Conservation (phyloP, 2,329 filamentous ascomycete species). For the Monosporascus sp. region DNA sequence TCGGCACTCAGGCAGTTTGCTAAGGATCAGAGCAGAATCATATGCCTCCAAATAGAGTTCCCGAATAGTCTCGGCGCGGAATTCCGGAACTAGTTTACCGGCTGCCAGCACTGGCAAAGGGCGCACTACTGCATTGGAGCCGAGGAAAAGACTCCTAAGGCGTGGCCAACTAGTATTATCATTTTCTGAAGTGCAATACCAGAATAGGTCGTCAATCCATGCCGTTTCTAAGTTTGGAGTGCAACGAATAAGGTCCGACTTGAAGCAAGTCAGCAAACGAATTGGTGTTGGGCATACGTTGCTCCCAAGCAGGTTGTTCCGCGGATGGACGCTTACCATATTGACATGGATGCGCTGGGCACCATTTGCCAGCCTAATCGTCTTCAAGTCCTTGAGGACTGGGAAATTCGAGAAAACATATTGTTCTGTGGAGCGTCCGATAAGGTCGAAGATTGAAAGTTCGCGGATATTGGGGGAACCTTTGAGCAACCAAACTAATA, state of each 20-base stretch:
- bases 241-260: constrained; percentile 9
- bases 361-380: background rate
- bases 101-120: background rate
- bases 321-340: background rate
- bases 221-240: constrained; percentile 20
- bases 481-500: background rate
- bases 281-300: background rate
- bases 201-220: constrained; percentile 16
- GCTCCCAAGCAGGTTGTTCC: no score
- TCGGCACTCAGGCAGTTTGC: no score
- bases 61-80: background rate
- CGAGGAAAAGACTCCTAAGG: constrained; percentile 11
- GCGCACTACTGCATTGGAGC: background rate
- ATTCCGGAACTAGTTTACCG: background rate
- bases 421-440: background rate
- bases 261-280: constrained; percentile 4
- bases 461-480: background rate
- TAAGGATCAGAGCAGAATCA: background rate
- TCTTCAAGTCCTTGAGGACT: background rate
- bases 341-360: background rate
- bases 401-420: background rate
- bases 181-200: background rate
- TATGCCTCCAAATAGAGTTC: background rate
- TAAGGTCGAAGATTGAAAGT: background rate
- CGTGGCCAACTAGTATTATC: constrained; percentile 2